Percentiles rank a stretch among this genome's conserved stretches.
Evolutionary conservation across 2,329 filamentous ascomycete genomes (phyloP).

Genomic region (Ophiostoma quercus): DNA sequence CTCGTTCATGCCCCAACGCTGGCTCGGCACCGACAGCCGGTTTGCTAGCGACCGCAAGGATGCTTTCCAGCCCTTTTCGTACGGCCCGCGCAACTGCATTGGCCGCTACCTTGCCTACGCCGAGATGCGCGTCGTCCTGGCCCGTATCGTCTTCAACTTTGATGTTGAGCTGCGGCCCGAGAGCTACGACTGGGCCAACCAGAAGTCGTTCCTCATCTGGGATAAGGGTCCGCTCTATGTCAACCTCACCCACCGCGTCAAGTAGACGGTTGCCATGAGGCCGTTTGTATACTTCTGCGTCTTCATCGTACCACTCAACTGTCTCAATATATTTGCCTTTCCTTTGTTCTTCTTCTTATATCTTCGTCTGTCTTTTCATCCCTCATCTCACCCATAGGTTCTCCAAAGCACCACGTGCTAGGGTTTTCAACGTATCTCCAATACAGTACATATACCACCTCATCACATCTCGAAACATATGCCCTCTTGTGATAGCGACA

Average conservation of each 20-base stretch:
- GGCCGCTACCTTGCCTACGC: slow-evolving; percentile 47
- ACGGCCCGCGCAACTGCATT: slow-evolving; percentile 47
- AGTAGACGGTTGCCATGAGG: slow-evolving; percentile 4
- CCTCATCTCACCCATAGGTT: background rate
- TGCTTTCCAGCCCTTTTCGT: slow-evolving; percentile 44
- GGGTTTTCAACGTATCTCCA: background rate
- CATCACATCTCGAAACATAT: background rate
- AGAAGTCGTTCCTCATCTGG: slow-evolving; percentile 40
- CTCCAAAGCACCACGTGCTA: background rate
- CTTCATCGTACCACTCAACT: background rate
- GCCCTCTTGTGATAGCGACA: background rate
- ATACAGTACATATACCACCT: background rate
- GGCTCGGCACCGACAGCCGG: slow-evolving; percentile 35
- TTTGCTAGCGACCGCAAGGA: slow-evolving; percentile 42
- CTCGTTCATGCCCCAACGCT: slow-evolving; percentile 46
- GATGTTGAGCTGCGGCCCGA: slow-evolving; percentile 41
- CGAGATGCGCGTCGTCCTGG: slow-evolving; percentile 47
- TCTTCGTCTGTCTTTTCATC: background rate
- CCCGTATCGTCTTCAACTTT: slow-evolving; percentile 46
- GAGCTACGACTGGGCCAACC: slow-evolving; percentile 37
- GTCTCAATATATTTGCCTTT: background rate
- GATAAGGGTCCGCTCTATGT: slow-evolving; percentile 37
- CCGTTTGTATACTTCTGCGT: background rate
- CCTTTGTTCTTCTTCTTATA: background rate
- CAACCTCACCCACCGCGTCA: slow-evolving; percentile 17